Evolutionary conservation across 2,329 filamentous ascomycete genomes (phyloP), one percentile per base, ranked within the genome.

Genomic region (Xylaria sp.): DNA sequence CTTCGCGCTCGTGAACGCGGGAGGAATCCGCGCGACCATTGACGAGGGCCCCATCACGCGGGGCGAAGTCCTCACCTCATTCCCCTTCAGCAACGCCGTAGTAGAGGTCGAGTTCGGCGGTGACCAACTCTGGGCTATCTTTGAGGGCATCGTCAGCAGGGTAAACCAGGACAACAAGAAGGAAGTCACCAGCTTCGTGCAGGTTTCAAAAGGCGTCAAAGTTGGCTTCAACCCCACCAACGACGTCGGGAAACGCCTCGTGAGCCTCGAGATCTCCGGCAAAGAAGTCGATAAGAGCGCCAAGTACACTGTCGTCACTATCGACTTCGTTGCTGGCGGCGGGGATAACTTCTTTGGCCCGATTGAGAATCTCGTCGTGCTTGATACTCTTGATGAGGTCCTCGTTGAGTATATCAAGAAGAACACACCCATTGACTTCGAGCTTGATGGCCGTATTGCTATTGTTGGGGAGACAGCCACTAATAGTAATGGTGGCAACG

Each of bases 81-180:
- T 91, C 78, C 89, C 89, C 46, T 91, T 91, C 71, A 86, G 87
- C 63, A 91, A 91, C 77, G 82, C 88, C 53, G 82, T 91, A 23
- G 88, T 89, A 9, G 87, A 90, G 73, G 78, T 90, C 17, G 79
- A 76, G 0, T 82, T 87, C 69, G 80, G 80, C 0, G 89, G 89
- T 20, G 79, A 83, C 9, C 82, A 86, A 51, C 75, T 91, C 4
- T 87, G 86, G 83, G 80, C 83, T 49, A 81, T 87, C 5, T 81
- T 92, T 38, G 88, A 91, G 74, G 89, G 89, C 4, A 83, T 86
- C 66, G 83, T 90, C 3, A 83, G 84, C 4, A 80, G 79, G 28
- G 78, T 87, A 49, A 90, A 86, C 79, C 82, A 87, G 71, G 82
- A 82, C 73, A 90, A 88, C 75, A 78, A 82, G 9, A 77, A 83